Evolutionary conservation across 768 basidiomycete genomes (phyloP), one percentile per base, ranked within the genome.

Genomic region (Psilocybe azurescens): DNA sequence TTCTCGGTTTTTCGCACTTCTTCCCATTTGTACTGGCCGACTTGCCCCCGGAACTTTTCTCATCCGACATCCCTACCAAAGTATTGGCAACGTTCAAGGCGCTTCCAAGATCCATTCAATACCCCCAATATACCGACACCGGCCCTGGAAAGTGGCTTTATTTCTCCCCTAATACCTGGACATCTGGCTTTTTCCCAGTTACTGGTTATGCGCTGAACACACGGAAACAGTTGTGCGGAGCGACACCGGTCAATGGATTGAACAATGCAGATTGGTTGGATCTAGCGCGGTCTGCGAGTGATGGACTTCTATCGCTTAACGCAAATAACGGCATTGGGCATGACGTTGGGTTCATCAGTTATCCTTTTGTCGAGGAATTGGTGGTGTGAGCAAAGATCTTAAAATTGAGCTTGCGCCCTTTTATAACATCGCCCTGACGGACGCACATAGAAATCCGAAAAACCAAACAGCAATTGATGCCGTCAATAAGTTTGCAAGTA

Each of bases 341-440:
- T 66, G 89, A 91, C 68, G 86, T 88, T 32, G 90, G 89, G 7
- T 91, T 89, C 72, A 71, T 90, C 65, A 89, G 88, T 72, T 88
- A 83, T 66, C 87, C 89, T 0, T 90, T 90, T 68, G 76, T 84
- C 50, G 80, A 86, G 53, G 90, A 91, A 67, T 72, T 89, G 14
- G 64, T 68, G 9, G 65, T 90, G 89, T 90, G 66, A 52, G 86
- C 79, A 11, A 33, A 24, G 7, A 7, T 28, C 47, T 7, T 36
- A 29, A 32, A 8, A 53, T 18, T 44, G 56, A 18, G 10, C 24
- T 39, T 52, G 9, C 13, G 18, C 47, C n/a, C n/a, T 38, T 18
- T 38, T 24, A 24, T 24, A 24, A 52, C 13, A 14, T 53, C 59
- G 16, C 33, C 47, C 28, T 47, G 39, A 55, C 49, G 28, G 30